Base-by-base conservation (phyloP, 1,284 basidiomycete genomes). In the Papiliotrema laurentii region DNA sequence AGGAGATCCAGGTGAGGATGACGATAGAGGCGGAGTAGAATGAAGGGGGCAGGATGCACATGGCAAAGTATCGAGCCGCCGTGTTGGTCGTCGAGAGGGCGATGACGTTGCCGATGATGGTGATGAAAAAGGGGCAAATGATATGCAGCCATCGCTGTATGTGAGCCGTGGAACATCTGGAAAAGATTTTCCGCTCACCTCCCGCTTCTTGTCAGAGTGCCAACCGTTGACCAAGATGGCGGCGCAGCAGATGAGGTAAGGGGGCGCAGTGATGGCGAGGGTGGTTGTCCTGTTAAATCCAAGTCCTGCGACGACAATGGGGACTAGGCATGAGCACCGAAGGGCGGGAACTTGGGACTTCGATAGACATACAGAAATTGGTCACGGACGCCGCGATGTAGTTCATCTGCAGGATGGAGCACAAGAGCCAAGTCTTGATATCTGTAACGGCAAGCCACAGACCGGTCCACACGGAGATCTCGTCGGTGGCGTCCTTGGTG, bases 91-190 rank as follows among this genome's bases (percentile, higher is more conserved):
- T 73, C 0, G 68, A 51, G 47, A 84, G 78, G 2, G 87, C 83
- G 44, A 91, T 81, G 41, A 84, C 61, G 66, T 88, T 65, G 48
- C 51, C 56, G 53, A 62, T 50, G 26, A 63, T 57, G 33, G 59
- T 59, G 55, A 64, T 46, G 33, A 60, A 37, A 54, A 63, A 60
- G 14, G 64, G 64, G 28, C 27, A 36, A 44, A 61, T 50, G 51
- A 66, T 57, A 48, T 61, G 58, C 13, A 59, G 50, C 9, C 49
- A 40, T 30, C 69, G 63, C 43, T 31, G 16, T 16, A 31, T 31
- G 30, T 31, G 10, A 31, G 30, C 9, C 10, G 10, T 16, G 30
- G 16, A 16, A 31, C 30, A 16, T 41, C 25, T 16, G 30, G 30
- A 22, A 26, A 13, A 19, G 42, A 33, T 30, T 33, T 43, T 30